Percentiles rank a stretch among this genome's conserved stretches.
phyloP scores from a whole-genome alignment of 331 rosid genomes.

The Cydonia oblonga region DNA sequence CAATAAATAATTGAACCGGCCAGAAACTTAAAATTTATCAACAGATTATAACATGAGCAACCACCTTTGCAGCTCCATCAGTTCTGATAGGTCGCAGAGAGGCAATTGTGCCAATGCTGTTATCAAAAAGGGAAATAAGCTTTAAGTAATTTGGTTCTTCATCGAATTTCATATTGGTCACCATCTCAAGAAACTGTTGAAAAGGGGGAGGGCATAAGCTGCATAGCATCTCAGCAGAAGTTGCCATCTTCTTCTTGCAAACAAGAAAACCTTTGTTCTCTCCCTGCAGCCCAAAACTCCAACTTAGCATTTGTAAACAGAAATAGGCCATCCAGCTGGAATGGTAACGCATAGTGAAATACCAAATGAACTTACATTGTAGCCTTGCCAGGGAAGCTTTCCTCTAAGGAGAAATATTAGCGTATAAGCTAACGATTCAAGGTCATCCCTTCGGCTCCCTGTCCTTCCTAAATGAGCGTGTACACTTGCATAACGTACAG shows the following conservation, averaged over 20 bases:
- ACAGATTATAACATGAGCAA: neutral
- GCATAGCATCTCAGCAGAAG: constrained; percentile 28
- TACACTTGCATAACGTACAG: constrained; percentile 33
- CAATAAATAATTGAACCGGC: neutral
- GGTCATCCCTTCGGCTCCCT: constrained; percentile 35
- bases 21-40: neutral
- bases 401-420: constrained; percentile 32
- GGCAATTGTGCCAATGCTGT: constrained; percentile 14
- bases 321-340: neutral
- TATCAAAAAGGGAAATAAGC: constrained; percentile 24
- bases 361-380: constrained; percentile 18
- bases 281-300: constrained; percentile 15
- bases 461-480: constrained; percentile 35
- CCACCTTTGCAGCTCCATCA: constrained; percentile 29
- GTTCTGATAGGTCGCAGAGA: constrained; percentile 28
- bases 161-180: constrained; percentile 30
- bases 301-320: neutral
- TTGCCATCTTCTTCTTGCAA: constrained; percentile 33
- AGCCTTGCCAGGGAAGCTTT: constrained; percentile 38
- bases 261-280: constrained; percentile 35
- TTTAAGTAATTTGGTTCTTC: constrained; percentile 30
- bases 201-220: constrained; percentile 25
- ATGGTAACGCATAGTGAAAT: neutral
- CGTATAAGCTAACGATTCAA: constrained; percentile 30
- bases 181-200: constrained; percentile 25